phyloP scores from a whole-genome alignment of 495 filamentous ascomycete genomes.

The Talaromyces wortmannii region DNA sequence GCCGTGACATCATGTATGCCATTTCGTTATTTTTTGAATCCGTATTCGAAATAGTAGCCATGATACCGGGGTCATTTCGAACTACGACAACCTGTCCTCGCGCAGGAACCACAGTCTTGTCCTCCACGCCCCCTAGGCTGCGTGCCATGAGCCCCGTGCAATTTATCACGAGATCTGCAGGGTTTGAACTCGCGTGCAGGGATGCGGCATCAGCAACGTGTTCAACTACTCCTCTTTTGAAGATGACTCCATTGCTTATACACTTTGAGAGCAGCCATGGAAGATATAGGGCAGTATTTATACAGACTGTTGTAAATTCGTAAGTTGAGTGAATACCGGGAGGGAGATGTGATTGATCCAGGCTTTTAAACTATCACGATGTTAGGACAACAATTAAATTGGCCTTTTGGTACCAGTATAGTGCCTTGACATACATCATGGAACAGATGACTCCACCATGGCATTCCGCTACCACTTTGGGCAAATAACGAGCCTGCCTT shows the following conservation, averaged over 20 bases:
- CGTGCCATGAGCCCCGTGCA: slow-evolving; percentile 74
- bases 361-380: slow-evolving; percentile 31
- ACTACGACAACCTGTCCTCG: slow-evolving; percentile 88
- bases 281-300: slow-evolving; percentile 84
- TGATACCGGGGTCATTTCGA: slow-evolving; percentile 68
- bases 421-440: slow-evolving; percentile 38
- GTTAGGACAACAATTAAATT: neutral
- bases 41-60: slow-evolving; percentile 63
- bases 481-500: slow-evolving; percentile 32
- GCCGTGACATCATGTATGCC: slow-evolving; percentile 88
- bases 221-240: slow-evolving; percentile 51
- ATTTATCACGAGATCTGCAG: slow-evolving; percentile 72
- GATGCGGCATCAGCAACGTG: slow-evolving; percentile 70
- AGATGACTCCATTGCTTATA: slow-evolving; percentile 55
- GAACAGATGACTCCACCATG: slow-evolving; percentile 66
- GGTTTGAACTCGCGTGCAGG: slow-evolving; percentile 53
- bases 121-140: slow-evolving; percentile 76
- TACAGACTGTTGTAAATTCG: slow-evolving; percentile 76
- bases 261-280: slow-evolving; percentile 77
- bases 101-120: slow-evolving; percentile 64
- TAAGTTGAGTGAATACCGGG: slow-evolving; percentile 58
- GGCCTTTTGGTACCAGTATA: neutral
- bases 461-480: slow-evolving; percentile 48
- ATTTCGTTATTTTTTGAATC: slow-evolving; percentile 76
- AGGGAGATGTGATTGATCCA: slow-evolving; percentile 48